Percentiles rank a stretch among this genome's conserved stretches.
These are phyloP conservation scores for Nicotiana knightiana DNA, from an alignment of 257 asterid genomes.

Conservation along the genomic window DNA sequence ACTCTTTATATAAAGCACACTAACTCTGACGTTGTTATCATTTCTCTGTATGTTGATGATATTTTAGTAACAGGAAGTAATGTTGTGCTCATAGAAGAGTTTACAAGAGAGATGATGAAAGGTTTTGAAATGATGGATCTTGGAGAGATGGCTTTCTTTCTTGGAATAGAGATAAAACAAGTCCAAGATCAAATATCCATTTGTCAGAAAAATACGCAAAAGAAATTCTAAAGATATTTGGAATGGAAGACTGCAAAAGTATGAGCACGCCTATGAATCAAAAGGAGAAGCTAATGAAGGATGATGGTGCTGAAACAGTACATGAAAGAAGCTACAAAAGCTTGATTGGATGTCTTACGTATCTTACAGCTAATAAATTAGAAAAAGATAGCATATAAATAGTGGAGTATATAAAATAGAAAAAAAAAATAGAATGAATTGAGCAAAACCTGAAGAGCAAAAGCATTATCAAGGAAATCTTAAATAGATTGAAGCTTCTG, in stretches of 20 bases:
- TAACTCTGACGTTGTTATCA: neutral
- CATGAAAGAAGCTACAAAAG: neutral
- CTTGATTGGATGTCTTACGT: constrained; percentile 8
- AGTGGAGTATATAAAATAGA: too few species aligned
- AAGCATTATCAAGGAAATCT: too few species aligned
- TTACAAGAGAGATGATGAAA: constrained; percentile 5
- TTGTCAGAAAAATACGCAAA: neutral
- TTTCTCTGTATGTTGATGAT: constrained; percentile 14
- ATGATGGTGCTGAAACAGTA: neutral
- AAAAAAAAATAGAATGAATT: too few species aligned
- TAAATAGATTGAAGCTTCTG: too few species aligned
- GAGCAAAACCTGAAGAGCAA: too few species aligned
- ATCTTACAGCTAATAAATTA: constrained; percentile 10
- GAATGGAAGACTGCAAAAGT: constrained; percentile 4
- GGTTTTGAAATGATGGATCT: constrained; percentile 1
- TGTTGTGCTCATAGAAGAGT: neutral
- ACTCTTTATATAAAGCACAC: neutral
- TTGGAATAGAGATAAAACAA: too few species aligned
- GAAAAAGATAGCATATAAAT: too few species aligned
- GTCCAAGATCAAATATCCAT: neutral
- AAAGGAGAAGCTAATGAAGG: neutral
- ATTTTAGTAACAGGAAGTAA: constrained; percentile 3
- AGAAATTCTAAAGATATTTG: constrained; percentile 3
- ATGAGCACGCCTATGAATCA: neutral
- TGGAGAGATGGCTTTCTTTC: neutral